Base-by-base conservation (phyloP, 2,329 filamentous ascomycete genomes). In the Niveomyces coronatus region DNA sequence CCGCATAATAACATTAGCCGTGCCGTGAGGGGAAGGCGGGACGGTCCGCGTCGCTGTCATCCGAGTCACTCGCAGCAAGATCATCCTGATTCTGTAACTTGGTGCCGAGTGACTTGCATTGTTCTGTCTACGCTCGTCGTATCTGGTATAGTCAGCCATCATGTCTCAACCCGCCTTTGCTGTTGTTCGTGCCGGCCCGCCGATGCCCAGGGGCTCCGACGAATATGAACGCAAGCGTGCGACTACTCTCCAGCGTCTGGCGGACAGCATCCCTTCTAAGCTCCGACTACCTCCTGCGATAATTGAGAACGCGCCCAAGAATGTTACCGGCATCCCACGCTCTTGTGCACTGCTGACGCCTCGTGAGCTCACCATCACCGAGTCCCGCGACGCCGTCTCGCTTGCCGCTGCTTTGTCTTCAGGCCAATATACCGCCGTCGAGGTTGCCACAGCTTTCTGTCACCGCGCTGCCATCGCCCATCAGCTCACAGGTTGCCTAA, bases 401-500 rank as follows among this genome's bases (percentile, higher is more conserved):
- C 55, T 72, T 5, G 60, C 62, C 0, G 53, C 51, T 19, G 60
- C 57, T 9, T 61, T 70, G 8, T 56, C 57, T 0, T 42, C 44
- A 2, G 47, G 48, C 8, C 54, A 56, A 17, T 51, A 62, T 29
- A 60, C 58, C 3, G 53, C 64, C 2, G 57, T 61, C 2, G 53
- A 53, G 5, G 67, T 68, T 0, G 55, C 56, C 1, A 55, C 52
- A 10, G 73, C 72, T 0, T 80, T 71, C 48, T 66, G 62, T 44
- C 72, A 73, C 49, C 49, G 66, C 5, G 65, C 67, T 3, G 62
- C 63, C 2, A 57, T 71, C 6, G 72, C 74, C 0, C 74, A 79
- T 39, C 75, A 80, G 49, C 54, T 76, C 15, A 70, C 63, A 14
- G 57, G 57, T 31, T 74, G 70, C 32, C 49, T 74, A 3, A 67